These are phyloP conservation scores for Elongisporangium undulatum DNA, from an alignment of 352 stramenopile species.

Conservation along the genomic window DNA sequence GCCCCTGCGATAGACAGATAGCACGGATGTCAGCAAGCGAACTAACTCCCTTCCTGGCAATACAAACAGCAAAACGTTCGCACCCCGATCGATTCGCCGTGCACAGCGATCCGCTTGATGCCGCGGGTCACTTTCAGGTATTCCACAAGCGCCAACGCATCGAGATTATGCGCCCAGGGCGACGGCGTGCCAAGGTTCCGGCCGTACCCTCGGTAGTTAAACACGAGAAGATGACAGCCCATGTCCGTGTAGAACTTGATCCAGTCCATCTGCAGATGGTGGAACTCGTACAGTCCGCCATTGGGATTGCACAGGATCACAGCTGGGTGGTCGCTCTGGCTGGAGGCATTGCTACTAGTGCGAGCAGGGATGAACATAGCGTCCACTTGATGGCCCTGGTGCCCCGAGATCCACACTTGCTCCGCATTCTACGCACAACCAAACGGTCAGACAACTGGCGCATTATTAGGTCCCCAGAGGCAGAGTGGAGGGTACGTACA, in stretches of 20 bases:
- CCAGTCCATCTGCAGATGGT: slow-evolving; percentile 89
- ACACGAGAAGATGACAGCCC: slow-evolving; percentile 76
- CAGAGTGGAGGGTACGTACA: slow-evolving; percentile 27
- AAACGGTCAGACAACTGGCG: not conserved
- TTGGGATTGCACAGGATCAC: slow-evolving; percentile 87
- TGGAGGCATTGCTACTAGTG: slow-evolving; percentile 20
- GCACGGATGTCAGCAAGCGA: not conserved
- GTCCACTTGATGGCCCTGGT: slow-evolving; percentile 64
- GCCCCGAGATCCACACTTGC: slow-evolving; percentile 75
- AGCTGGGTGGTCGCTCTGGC: slow-evolving; percentile 25
- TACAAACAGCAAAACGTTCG: not conserved
- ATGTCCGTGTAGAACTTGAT: slow-evolving; percentile 84
- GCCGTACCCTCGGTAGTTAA: slow-evolving; percentile 87
- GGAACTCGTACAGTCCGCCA: slow-evolving; percentile 81
- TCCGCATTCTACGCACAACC: slow-evolving; percentile 46
- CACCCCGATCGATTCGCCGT: slow-evolving; percentile 79
- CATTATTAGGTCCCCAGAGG: not conserved
- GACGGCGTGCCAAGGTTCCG: slow-evolving; percentile 60
- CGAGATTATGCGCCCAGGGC: slow-evolving; percentile 53
- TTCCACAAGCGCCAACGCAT: slow-evolving; percentile 68
- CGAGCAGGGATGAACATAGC: slow-evolving; percentile 69
- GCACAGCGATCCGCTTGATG: slow-evolving; percentile 59
- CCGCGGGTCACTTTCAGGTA: slow-evolving; percentile 54
- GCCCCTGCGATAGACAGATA: slow-evolving; percentile 19
- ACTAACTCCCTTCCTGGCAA: not conserved